These are phyloP conservation scores for Aurantiochytrium sp. DNA, from an alignment of 108 stramenopile species.

Conservation along the genomic window DNA sequence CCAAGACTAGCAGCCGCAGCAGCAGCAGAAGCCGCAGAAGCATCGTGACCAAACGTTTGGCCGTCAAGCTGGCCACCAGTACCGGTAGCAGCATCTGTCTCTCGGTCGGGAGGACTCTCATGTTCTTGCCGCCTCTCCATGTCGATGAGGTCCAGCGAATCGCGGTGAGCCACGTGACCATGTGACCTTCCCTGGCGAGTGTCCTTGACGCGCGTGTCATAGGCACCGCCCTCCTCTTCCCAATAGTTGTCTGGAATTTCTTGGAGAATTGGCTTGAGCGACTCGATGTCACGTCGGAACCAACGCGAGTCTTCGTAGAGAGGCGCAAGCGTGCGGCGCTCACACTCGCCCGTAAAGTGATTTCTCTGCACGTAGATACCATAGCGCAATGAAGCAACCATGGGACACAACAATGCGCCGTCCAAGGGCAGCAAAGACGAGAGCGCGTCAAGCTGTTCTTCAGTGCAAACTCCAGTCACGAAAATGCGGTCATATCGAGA, in stretches of 20 bases:
- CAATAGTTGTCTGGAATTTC: neutral
- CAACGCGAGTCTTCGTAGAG: neutral
- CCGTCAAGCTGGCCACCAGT: no score
- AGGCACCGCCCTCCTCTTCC: neutral
- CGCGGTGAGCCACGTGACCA: neutral
- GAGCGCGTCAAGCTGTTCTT: neutral
- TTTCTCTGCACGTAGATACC: neutral
- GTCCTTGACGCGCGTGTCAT: neutral
- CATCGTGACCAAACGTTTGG: no score
- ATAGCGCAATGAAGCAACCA: neutral
- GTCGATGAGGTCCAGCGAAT: neutral
- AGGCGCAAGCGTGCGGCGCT: conserved; percentile 1
- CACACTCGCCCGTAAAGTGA: conserved; percentile 2
- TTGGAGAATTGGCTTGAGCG: neutral
- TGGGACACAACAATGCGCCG: neutral
- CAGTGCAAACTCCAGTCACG: neutral
- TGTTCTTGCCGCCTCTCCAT: neutral
- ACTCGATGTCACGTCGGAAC: neutral
- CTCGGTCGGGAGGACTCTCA: neutral
- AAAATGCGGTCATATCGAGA: neutral
- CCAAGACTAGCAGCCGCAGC: no score
- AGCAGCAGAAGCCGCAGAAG: no score
- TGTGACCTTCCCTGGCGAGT: no score
- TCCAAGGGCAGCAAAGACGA: neutral
- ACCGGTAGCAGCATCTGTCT: no score